Evolutionary conservation across 1,284 basidiomycete species (phyloP).

Genomic region (Inonotus hispidus): DNA sequence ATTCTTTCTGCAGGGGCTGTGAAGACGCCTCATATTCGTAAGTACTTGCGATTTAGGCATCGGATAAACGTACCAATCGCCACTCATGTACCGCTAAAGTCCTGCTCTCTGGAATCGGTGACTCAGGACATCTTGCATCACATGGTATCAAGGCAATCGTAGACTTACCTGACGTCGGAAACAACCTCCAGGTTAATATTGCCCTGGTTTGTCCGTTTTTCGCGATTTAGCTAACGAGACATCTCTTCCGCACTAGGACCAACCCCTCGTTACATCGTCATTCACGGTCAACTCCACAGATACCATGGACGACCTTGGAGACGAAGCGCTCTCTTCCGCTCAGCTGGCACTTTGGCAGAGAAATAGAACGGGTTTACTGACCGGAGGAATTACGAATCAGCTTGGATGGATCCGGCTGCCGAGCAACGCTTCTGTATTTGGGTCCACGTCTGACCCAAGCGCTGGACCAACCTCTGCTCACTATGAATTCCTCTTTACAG

Average conservation of each 20-base stretch:
- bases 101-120: slow-evolving; percentile 15
- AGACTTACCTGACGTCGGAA: slow-evolving; percentile 12
- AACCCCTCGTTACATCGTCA: slow-evolving; percentile 26
- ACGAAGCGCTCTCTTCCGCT: slow-evolving; percentile 22
- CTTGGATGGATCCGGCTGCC: slow-evolving; percentile 31
- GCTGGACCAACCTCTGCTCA: slow-evolving; percentile 27
- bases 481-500: slow-evolving; percentile 15
- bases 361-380: slow-evolving; percentile 25
- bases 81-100: slow-evolving; percentile 35
- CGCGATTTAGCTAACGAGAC: not conserved
- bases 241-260: slow-evolving; percentile 25
- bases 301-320: slow-evolving; percentile 25
- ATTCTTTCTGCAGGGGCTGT: slow-evolving; percentile 28
- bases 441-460: slow-evolving; percentile 30
- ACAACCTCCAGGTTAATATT: slow-evolving; percentile 20
- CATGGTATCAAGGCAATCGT: slow-evolving; percentile 3
- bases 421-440: slow-evolving; percentile 28
- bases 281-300: slow-evolving; percentile 30
- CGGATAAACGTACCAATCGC: slow-evolving; percentile 26
- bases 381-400: slow-evolving; percentile 13
- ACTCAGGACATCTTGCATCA: not conserved
- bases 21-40: slow-evolving; percentile 29
- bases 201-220: slow-evolving; percentile 22
- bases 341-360: slow-evolving; percentile 26
- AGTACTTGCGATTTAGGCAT: slow-evolving; percentile 6